Conservation (phyloP, 2,329 filamentous ascomycete genomes). For the Fusarium zealandicum region DNA sequence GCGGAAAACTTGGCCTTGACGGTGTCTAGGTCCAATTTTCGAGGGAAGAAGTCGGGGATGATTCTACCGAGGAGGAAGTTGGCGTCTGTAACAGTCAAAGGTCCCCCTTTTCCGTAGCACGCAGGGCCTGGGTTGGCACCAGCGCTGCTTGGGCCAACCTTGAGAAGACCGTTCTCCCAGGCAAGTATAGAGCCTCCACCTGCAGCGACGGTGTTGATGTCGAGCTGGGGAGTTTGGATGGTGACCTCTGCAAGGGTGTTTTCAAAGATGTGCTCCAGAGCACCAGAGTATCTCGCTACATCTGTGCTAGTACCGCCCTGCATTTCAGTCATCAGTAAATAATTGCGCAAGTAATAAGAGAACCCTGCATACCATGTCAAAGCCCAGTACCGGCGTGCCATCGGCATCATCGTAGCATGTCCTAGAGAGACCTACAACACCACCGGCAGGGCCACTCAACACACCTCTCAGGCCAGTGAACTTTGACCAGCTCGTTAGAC, state of each 20-base stretch:
- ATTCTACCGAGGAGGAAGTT: slow-evolving; percentile 71
- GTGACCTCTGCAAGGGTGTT: slow-evolving; percentile 75
- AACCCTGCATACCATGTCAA: slow-evolving; percentile 33
- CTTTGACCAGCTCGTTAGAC: slow-evolving; percentile 39
- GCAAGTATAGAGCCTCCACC: slow-evolving; percentile 63
- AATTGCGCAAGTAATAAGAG: not conserved
- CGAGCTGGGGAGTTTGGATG: slow-evolving; percentile 74
- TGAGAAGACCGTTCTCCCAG: slow-evolving; percentile 74
- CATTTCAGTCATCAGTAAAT: not conserved
- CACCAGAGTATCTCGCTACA: slow-evolving; percentile 72
- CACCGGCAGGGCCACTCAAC: slow-evolving; percentile 41
- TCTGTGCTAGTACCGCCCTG: slow-evolving; percentile 72
- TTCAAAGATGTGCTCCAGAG: slow-evolving; percentile 76
- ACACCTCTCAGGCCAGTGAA: slow-evolving; percentile 40
- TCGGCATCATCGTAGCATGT: slow-evolving; percentile 39
- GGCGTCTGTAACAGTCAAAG: slow-evolving; percentile 75
- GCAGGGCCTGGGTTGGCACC: slow-evolving; percentile 75
- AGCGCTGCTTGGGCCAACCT: slow-evolving; percentile 75
- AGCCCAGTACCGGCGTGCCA: slow-evolving; percentile 38
- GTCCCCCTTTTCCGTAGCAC: slow-evolving; percentile 74
- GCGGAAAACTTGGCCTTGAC: slow-evolving; percentile 51
- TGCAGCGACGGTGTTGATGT: slow-evolving; percentile 74
- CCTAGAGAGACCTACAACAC: slow-evolving; percentile 39
- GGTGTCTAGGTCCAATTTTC: slow-evolving; percentile 49
- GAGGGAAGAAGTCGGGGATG: slow-evolving; percentile 69